These are phyloP conservation scores for Ustilago curta DNA, from an alignment of 1,284 basidiomycete species.

Conservation along the genomic window DNA sequence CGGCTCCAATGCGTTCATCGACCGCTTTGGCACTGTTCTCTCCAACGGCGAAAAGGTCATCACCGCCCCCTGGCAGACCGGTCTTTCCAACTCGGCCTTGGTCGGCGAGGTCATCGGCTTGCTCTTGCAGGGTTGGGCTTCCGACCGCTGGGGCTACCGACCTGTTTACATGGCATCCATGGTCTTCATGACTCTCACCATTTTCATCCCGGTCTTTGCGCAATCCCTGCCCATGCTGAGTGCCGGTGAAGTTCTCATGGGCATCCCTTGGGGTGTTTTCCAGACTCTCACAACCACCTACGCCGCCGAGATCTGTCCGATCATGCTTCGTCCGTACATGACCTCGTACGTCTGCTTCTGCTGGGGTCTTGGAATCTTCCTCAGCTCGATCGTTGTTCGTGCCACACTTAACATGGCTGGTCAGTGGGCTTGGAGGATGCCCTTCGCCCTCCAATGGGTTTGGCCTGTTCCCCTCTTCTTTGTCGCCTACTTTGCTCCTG, in stretches of 20 bases:
- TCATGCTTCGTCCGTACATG: conserved; percentile 71
- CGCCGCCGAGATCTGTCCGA: conserved; percentile 72
- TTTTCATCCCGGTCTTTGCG: conserved; percentile 70
- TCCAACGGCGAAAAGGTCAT: conserved; percentile 46
- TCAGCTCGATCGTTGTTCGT: conserved; percentile 71
- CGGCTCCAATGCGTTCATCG: conserved; percentile 50
- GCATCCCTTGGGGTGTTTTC: conserved; percentile 71
- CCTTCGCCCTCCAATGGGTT: conserved; percentile 71
- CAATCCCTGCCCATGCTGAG: conserved; percentile 67
- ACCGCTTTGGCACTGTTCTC: conserved; percentile 58
- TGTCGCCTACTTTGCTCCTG: conserved; percentile 65
- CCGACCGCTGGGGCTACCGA: conserved; percentile 40
- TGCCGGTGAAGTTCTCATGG: conserved; percentile 69
- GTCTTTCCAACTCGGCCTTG: conserved; percentile 45
- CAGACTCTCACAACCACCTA: conserved; percentile 72
- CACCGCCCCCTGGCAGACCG: conserved; percentile 72
- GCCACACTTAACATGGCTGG: conserved; percentile 62
- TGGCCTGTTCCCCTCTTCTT: conserved; percentile 66
- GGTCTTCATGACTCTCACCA: conserved; percentile 65
- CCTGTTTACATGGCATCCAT: conserved; percentile 63
- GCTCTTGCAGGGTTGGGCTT: conserved; percentile 25
- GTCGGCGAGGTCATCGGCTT: conserved; percentile 45
- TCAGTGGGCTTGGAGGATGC: conserved; percentile 69
- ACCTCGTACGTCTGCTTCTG: conserved; percentile 72
- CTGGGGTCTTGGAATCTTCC: conserved; percentile 70